phyloP scores from a whole-genome alignment of 2,329 filamentous ascomycete genomes.

The Dactylellina cionopaga region DNA sequence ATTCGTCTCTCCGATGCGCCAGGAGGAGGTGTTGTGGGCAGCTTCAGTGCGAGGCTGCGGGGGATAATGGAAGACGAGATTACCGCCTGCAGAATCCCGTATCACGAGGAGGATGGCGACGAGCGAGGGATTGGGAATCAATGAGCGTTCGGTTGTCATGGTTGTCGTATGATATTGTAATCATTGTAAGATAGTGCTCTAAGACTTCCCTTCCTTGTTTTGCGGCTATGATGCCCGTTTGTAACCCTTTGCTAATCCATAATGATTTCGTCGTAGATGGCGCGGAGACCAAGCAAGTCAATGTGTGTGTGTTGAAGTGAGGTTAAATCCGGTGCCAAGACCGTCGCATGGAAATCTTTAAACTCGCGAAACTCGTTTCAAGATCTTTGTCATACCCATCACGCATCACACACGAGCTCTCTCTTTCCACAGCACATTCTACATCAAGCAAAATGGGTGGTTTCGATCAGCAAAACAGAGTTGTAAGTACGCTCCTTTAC shows the following conservation, averaged over 20 bases:
- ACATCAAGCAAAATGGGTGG: slow-evolving; percentile 50
- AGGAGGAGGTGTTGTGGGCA: slow-evolving; percentile 56
- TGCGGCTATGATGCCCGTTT: neutral
- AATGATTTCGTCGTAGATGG: too few species aligned
- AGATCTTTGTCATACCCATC: slow-evolving; percentile 20
- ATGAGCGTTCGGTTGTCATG: slow-evolving; percentile 57
- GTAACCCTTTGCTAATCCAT: slow-evolving; percentile 12
- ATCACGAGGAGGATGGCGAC: slow-evolving; percentile 79
- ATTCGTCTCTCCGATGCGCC: slow-evolving; percentile 57
- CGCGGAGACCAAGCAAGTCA: too few species aligned
- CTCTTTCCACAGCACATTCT: neutral
- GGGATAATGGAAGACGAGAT: slow-evolving; percentile 90
- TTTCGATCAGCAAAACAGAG: slow-evolving; percentile 53
- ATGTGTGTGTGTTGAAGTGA: slow-evolving; percentile 25
- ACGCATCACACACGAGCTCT: too few species aligned
- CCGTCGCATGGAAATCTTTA: neutral
- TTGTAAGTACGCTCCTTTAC: slow-evolving; percentile 23
- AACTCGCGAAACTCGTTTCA: slow-evolving; percentile 24
- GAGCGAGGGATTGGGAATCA: slow-evolving; percentile 67
- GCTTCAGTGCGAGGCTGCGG: slow-evolving; percentile 64
- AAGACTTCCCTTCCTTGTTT: neutral
- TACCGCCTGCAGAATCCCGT: slow-evolving; percentile 79
- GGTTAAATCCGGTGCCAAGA: slow-evolving; percentile 21
- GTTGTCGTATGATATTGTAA: neutral
- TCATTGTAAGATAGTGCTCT: slow-evolving; percentile 1